phyloP scores from a whole-genome alignment of 257 asterid species.

The Anisodus acutangulus region DNA sequence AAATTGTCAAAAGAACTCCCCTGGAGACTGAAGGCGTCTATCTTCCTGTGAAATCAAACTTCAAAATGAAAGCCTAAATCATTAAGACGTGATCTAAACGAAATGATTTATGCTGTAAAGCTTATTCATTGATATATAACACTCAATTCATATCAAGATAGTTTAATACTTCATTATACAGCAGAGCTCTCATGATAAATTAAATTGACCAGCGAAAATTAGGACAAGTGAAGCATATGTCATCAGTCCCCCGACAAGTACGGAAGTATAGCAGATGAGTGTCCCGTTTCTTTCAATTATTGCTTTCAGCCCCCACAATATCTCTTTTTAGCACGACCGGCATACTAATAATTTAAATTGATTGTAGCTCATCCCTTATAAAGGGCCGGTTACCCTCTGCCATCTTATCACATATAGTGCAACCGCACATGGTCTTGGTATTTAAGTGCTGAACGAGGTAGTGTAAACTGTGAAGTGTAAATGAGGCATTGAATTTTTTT shows the following conservation, averaged over 20 bases:
- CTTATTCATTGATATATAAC: no score
- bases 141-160: constrained; percentile 12
- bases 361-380: constrained; percentile 4
- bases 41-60: not conserved
- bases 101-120: not conserved
- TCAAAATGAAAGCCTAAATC: not conserved
- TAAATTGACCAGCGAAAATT: not conserved
- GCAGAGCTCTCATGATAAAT: not conserved
- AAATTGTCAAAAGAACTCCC: not conserved
- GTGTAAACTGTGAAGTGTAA: not conserved
- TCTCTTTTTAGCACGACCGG: not conserved
- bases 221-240: not conserved
- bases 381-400: not conserved
- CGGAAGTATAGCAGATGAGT: not conserved
- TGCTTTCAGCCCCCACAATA: not conserved
- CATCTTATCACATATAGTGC: constrained; percentile 19
- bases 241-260: not conserved
- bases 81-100: not conserved
- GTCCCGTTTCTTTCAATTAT: not conserved
- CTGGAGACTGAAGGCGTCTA: not conserved
- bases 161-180: not conserved
- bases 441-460: not conserved
- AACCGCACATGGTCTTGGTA: not conserved
- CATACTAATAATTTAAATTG: not conserved
- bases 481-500: not conserved